Evolutionary conservation across 1,139 yeast species (phyloP).

Genomic region (Nakaseomyces sp.): DNA sequence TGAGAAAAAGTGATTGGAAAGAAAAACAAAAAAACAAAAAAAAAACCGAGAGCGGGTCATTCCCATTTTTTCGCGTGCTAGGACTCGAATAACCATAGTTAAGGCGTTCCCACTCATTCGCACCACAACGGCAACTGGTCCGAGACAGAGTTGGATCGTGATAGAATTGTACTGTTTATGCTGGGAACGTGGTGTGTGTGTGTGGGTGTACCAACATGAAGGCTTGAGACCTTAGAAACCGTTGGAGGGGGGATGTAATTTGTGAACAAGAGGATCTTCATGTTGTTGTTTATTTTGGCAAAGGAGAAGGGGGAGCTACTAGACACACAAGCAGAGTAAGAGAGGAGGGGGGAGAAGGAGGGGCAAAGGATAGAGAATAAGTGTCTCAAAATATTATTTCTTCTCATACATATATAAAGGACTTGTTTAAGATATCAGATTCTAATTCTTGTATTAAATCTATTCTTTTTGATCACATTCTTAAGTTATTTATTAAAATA

Average conservation of each 20-base stretch:
- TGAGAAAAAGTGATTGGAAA: background rate
- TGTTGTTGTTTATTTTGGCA: too few relatives aligned
- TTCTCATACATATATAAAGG: background rate
- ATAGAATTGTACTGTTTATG: background rate
- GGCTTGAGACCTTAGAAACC: background rate
- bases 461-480: background rate
- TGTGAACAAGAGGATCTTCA: too few relatives aligned
- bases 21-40: background rate
- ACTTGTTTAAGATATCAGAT: background rate
- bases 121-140: constrained; percentile 1
- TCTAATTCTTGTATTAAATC: background rate
- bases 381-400: too few relatives aligned
- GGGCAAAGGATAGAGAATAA: too few relatives aligned
- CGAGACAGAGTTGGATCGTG: background rate
- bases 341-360: too few relatives aligned
- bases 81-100: background rate
- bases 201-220: background rate
- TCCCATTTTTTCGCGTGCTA: constrained; percentile 2
- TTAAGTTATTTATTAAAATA: constrained; percentile 8
- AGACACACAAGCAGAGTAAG: too few relatives aligned
- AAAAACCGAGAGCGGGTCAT: too few relatives aligned
- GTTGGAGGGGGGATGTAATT: background rate
- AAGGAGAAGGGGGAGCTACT: too few relatives aligned
- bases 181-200: background rate
- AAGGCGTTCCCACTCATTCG: constrained; percentile 1